Evolutionary conservation across 2,329 filamentous ascomycete species (phyloP), one percentile per base, ranked within the genome.

Genomic region (Nothophoma quercina): DNA sequence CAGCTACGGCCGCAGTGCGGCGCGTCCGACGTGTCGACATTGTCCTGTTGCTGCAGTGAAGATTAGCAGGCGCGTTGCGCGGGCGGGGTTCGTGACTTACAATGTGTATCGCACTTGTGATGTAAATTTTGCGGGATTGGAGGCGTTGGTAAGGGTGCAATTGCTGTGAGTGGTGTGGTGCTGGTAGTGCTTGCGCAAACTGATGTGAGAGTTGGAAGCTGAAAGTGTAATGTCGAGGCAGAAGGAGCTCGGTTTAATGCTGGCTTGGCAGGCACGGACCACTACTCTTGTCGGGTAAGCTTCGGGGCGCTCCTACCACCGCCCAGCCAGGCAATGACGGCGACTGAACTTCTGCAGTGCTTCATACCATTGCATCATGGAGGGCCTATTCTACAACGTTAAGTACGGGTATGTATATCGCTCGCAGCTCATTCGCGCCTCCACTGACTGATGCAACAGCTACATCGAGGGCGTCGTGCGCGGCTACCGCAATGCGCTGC

Each of bases 401-500:
- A 92, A 96, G 78, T 93, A 91, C 78, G 93, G 93, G 89, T 93
- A 81, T 61, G 84, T 73, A 41, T 25, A 15, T 10, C 13, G 13
- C n/a, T 23, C 13, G 16, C 33, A 19, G 10, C 21, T 48, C 9
- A 4, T 25, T 43, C 10, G 16, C 13, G 7, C 7, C 5, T 26
- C 7, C 30, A 18, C 65, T 68, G 60, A 71, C 64, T 35, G 7
- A 13, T 12, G 29, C 18, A 7, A 56, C 70, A 96, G 93, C 79
- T 98, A 96, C 78, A 87, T 98, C 74, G 95, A 99, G 79, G 95
- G 95, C 75, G 93, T 99, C 75, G 91, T 98, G 69, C 90, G 95
- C 70, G 95, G 95, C 60, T 99, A 98, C 79, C 89, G 93, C 73
- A 99, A 98, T 78, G 85, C 88, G 70, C 88, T 99, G 60, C 85